Conservation (phyloP, 257 asterid species). For the Rhazya stricta region DNA sequence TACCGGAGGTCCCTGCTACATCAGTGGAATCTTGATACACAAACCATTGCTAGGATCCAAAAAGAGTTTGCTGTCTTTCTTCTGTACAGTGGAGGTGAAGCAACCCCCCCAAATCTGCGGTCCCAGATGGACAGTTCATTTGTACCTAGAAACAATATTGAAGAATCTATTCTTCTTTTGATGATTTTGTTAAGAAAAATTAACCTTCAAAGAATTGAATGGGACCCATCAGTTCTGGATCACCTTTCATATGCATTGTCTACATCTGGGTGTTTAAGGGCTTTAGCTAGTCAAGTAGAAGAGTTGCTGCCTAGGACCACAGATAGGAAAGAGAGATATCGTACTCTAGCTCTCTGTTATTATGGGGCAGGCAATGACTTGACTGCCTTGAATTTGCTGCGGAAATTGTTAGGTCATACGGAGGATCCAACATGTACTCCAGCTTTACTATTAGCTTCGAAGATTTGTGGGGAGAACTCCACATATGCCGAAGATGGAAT, state of each 20-base stretch:
- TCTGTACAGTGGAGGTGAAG: conserved; percentile 75
- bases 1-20: conserved; percentile 80
- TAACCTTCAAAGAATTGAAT: conserved; percentile 52
- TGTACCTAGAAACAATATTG: conserved; percentile 75
- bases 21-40: conserved; percentile 80
- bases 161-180: conserved; percentile 85
- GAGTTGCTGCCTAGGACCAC: conserved; percentile 72
- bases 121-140: conserved; percentile 68
- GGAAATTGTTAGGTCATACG: conserved; percentile 41
- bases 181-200: conserved; percentile 59
- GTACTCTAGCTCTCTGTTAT: conserved; percentile 75
- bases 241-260: conserved; percentile 80
- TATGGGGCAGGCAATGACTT: conserved; percentile 62
- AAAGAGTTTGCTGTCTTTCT: conserved; percentile 75
- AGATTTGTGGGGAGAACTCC: conserved; percentile 51
- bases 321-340: conserved; percentile 48
- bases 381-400: conserved; percentile 60
- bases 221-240: conserved; percentile 83
- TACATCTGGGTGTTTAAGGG: conserved; percentile 60
- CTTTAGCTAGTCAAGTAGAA: conserved; percentile 77
- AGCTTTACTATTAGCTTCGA: conserved; percentile 59
- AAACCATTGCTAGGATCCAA: conserved; percentile 63
- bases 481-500: conserved; percentile 56
- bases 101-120: conserved; percentile 62
- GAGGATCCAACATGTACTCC: conserved; percentile 38